A percentile compares a stretch with the other conserved stretches of the same genome.
These are phyloP conservation scores for Deakozyma indianensis DNA, from an alignment of 805 yeast species.

Conservation along the genomic window DNA sequence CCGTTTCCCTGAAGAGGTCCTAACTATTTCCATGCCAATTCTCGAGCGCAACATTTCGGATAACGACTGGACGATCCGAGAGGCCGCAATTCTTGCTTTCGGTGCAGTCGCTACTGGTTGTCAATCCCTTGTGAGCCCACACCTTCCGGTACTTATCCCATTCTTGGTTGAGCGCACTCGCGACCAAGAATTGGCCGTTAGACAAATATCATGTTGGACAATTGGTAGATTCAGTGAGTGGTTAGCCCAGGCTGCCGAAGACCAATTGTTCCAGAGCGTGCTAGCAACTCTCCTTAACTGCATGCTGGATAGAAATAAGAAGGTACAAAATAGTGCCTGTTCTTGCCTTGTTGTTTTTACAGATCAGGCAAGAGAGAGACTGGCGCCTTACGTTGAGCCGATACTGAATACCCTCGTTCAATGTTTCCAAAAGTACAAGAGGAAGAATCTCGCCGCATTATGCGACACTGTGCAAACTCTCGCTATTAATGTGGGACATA, in stretches of 20 bases:
- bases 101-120: slow-evolving; percentile 94
- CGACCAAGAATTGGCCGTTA: slow-evolving; percentile 68
- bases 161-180: slow-evolving; percentile 65
- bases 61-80: slow-evolving; percentile 76
- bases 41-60: slow-evolving; percentile 58
- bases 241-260: slow-evolving; percentile 52
- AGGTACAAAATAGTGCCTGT: slow-evolving; percentile 93
- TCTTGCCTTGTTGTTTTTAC: slow-evolving; percentile 73
- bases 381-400: slow-evolving; percentile 50
- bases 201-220: slow-evolving; percentile 95
- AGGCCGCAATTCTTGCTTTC: slow-evolving; percentile 83
- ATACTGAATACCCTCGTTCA: slow-evolving; percentile 54
- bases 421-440: slow-evolving; percentile 68
- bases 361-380: slow-evolving; percentile 53
- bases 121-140: slow-evolving; percentile 42
- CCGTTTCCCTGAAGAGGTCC: slow-evolving; percentile 49
- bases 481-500: slow-evolving; percentile 58
- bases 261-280: slow-evolving; percentile 61
- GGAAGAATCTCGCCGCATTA: slow-evolving; percentile 63
- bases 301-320: slow-evolving; percentile 69
- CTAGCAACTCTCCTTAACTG: slow-evolving; percentile 62
- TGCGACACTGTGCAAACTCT: slow-evolving; percentile 88
- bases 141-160: slow-evolving; percentile 70
- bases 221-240: slow-evolving; percentile 71
- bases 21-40: slow-evolving; percentile 56